A percentile compares a stretch with the other conserved stretches of the same genome.
Evolutionary conservation across 441 rosid genomes (phyloP).

Genomic region (Eugenia klotzschiana): DNA sequence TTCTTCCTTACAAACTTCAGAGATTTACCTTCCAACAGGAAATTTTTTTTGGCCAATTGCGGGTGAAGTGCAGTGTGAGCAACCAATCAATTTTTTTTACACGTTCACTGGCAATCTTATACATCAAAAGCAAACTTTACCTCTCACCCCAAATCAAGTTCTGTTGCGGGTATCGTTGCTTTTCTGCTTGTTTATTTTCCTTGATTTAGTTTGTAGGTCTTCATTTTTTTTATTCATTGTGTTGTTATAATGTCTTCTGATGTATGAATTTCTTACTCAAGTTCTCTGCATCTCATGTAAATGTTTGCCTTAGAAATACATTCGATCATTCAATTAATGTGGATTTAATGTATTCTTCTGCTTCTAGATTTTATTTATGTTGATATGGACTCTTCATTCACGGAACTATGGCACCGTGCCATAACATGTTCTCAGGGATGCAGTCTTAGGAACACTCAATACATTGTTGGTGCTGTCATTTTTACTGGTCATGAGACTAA

Average conservation of each 20-base stretch:
- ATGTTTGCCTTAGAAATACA: not conserved
- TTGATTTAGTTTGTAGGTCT: not conserved
- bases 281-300: not conserved
- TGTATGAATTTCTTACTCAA: not conserved
- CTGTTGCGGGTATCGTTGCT: conserved; percentile 63
- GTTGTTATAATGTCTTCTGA: not conserved
- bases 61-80: conserved; percentile 99
- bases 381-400: not conserved
- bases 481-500: conserved; percentile 93
- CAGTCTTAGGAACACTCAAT: conserved; percentile 93
- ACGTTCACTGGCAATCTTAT: conserved; percentile 96
- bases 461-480: conserved; percentile 70
- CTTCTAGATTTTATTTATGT: not conserved
- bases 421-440: conserved; percentile 61
- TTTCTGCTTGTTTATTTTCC: not conserved
- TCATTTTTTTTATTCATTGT: not conserved
- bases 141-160: conserved; percentile 92
- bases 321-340: not conserved
- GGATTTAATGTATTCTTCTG: not conserved
- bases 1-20: too few species aligned
- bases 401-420: conserved; percentile 1
- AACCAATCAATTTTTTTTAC: conserved; percentile 93
- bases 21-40: too few species aligned
- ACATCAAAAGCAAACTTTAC: conserved; percentile 69
- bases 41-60: too few species aligned